Percentiles rank a stretch among this genome's conserved stretches.
Evolutionary conservation across 2,329 filamentous ascomycete genomes (phyloP).

Genomic region (Magnaporthiopsis poae): DNA sequence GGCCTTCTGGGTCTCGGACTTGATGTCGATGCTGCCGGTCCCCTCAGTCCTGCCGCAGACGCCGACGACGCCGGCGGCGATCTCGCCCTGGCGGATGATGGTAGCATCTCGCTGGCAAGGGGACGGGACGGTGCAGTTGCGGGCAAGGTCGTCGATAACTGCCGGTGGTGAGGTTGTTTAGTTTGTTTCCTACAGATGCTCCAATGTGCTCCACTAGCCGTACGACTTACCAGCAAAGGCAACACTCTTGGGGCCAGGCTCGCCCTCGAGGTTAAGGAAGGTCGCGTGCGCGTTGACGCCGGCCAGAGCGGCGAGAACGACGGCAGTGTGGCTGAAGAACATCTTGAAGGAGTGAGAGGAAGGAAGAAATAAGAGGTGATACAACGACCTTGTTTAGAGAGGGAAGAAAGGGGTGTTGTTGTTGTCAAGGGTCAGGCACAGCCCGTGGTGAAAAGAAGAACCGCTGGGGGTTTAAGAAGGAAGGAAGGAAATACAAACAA

Average conservation of each 20-base stretch:
- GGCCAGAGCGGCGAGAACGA: slow-evolving; percentile 9
- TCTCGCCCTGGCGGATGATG: slow-evolving; percentile 49
- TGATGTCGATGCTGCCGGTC: slow-evolving; percentile 52
- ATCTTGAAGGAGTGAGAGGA: slow-evolving; percentile 5
- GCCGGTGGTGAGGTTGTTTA: neutral
- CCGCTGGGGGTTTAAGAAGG: neutral
- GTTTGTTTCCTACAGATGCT: neutral
- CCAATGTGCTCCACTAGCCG: neutral
- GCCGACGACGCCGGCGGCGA: slow-evolving; percentile 35
- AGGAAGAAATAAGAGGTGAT: neutral
- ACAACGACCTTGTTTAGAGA: neutral
- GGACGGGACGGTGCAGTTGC: slow-evolving; percentile 15
- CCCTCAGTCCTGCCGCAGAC: slow-evolving; percentile 50
- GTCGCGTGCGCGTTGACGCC: slow-evolving; percentile 13
- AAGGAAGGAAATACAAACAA: slow-evolving; percentile 8
- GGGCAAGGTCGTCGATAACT: slow-evolving; percentile 42
- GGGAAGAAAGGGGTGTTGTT: neutral
- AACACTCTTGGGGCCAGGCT: slow-evolving; percentile 10
- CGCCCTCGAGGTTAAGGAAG: slow-evolving; percentile 13
- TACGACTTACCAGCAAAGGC: slow-evolving; percentile 13
- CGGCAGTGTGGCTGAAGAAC: neutral
- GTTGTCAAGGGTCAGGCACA: slow-evolving; percentile 1
- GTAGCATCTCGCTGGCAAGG: slow-evolving; percentile 42
- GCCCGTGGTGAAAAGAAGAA: slow-evolving; percentile 5
- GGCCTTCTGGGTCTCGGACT: slow-evolving; percentile 43